Conservation (phyloP, 495 filamentous ascomycete genomes). For the Aspergillus asperescens region DNA sequence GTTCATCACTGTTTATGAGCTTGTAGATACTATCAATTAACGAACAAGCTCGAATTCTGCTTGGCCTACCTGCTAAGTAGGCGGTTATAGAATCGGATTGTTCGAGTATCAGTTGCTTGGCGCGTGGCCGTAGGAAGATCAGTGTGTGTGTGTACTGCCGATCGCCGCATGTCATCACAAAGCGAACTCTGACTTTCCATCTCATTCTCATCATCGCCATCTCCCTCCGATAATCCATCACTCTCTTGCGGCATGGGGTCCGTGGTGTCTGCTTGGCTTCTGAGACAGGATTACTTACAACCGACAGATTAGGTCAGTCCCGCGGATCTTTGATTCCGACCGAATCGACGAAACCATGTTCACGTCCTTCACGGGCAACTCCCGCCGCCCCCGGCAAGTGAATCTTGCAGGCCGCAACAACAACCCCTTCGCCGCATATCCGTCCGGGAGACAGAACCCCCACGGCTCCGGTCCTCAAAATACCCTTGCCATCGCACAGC, state of each 20-base stretch:
- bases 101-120: too few relatives aligned
- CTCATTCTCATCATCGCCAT: background rate
- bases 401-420: slow-evolving; percentile 83
- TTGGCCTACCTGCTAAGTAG: too few relatives aligned
- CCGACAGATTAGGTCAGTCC: background rate
- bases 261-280: slow-evolving; percentile 15
- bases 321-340: slow-evolving; percentile 3
- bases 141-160: background rate
- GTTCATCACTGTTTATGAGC: too few relatives aligned
- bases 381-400: slow-evolving; percentile 80
- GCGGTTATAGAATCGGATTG: too few relatives aligned
- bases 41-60: too few relatives aligned
- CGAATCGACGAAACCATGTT: slow-evolving; percentile 58
- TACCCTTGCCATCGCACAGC: slow-evolving; percentile 78
- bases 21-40: too few relatives aligned
- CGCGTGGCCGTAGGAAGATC: background rate
- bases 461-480: slow-evolving; percentile 59
- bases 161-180: slow-evolving; percentile 2
- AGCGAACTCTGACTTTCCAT: background rate
- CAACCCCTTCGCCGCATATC: slow-evolving; percentile 65
- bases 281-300: slow-evolving; percentile 11
- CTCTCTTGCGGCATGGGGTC: slow-evolving; percentile 27
- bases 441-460: slow-evolving; percentile 33
- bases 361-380: slow-evolving; percentile 80
- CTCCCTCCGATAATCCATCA: slow-evolving; percentile 7